Evolutionary conservation across 2,329 filamentous ascomycete genomes (phyloP), one percentile per base, ranked within the genome.

Genomic region (Fusarium pininemorale): DNA sequence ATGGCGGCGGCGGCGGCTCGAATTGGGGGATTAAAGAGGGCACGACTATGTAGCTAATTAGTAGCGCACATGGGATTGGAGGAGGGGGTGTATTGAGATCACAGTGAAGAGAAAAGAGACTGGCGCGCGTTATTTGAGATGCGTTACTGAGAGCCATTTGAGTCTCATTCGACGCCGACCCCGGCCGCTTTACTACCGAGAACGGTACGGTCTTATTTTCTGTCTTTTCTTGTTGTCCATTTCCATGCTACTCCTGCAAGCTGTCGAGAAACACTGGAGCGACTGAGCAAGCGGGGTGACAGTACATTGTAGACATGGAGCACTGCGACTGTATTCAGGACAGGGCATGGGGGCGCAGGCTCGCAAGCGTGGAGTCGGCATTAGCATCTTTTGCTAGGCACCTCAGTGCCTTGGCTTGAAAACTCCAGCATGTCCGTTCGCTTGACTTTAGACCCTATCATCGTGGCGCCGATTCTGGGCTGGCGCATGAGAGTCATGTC

Each of bases 1-100:
- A 73, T 70, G 68, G 74, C 76, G 75, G 75, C 76, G 75, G 75
- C 76, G 76, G 76, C 77, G 77, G 77, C 77, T 78, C 77, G 75
- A 78, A 74, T 79, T 79, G 76, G 77, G 75, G 76, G 64, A 69
- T 68, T 66, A 72, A 74, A 76, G 69, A 78, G 76, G 72, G 69
- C 72, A 78, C 73, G 63, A 69, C 70, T 74, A 72, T 74, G 72
- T 75, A 68, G 60, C 73, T 77, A 77, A 72, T 73, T 65, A 70
- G 73, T 71, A 75, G 67, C 73, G 65, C 62, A 56, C 42, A 61
- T 75, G 54, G 71, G 74, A 69, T 63, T 70, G 73, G 74, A 70
- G 77, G 77, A 75, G 73, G 76, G 75, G 76, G 76, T 66, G 76
- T 76, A 63, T 64, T 72, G 51, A 72, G 59, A 74, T 59, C 53